These are phyloP conservation scores for Fusarium subtropicale DNA, from an alignment of 2,329 filamentous ascomycete species.

Conservation along the genomic window DNA sequence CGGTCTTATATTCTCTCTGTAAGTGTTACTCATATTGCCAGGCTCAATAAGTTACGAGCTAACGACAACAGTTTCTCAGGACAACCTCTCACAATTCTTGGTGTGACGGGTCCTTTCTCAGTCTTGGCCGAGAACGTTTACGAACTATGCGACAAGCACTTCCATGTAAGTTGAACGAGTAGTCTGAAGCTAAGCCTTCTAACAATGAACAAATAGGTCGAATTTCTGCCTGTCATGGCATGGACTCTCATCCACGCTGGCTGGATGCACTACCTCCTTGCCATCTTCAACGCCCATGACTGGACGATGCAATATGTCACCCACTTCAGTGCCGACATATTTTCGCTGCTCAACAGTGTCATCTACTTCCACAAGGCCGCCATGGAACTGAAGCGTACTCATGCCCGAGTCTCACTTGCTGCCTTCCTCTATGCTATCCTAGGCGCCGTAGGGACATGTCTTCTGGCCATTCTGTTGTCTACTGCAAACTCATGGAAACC, in stretches of 20 bases:
- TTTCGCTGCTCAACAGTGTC: slow-evolving; percentile 73
- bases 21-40: slow-evolving; percentile 36
- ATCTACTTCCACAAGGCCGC: slow-evolving; percentile 77
- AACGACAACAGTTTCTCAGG: slow-evolving; percentile 59
- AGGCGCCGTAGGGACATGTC: slow-evolving; percentile 71
- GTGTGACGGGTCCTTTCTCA: slow-evolving; percentile 75
- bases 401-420: slow-evolving; percentile 66
- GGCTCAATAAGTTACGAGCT: not conserved
- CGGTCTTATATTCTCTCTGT: slow-evolving; percentile 72
- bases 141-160: slow-evolving; percentile 64
- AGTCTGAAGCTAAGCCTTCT: not conserved
- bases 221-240: slow-evolving; percentile 75
- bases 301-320: slow-evolving; percentile 79
- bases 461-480: slow-evolving; percentile 70
- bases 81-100: slow-evolving; percentile 73
- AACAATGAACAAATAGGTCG: slow-evolving; percentile 51
- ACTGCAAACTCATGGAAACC: slow-evolving; percentile 72
- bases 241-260: slow-evolving; percentile 74
- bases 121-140: slow-evolving; percentile 75
- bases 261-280: slow-evolving; percentile 74
- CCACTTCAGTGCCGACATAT: slow-evolving; percentile 74
- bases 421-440: slow-evolving; percentile 74
- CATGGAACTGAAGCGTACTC: slow-evolving; percentile 71
- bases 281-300: slow-evolving; percentile 75
- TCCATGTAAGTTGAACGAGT: slow-evolving; percentile 57